Base-by-base conservation (phyloP, 305 asterid species). In the Fraxinus greggii region DNA sequence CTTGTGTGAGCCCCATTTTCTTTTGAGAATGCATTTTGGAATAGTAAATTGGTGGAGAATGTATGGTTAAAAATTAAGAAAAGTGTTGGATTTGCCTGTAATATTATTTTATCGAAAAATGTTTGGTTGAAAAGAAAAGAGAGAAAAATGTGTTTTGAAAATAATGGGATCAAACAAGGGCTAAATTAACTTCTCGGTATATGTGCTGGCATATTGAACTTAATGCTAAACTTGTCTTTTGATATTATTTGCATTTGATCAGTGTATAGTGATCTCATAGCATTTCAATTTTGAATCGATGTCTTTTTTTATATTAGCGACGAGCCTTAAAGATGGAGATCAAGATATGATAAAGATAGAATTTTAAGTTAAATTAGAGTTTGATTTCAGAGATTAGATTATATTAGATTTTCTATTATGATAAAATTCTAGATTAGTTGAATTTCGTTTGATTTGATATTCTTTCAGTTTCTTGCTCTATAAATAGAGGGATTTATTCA, bases 271-370 rank as follows among this genome's bases (percentile, higher is more conserved):
- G 76, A 54, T 77, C 79, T 35, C 67, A 31, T 40, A 21, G 69
- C 48, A 67, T 74, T 38, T 28, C 69, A 72, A 45, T 45, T 72
- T 35, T 23, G 15, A 59, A 59, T 19, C 59, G 23, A 72, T 26
- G 26, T 70, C 67, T 33, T 77, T 56, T 80, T 23, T n/a, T 23
- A 23, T 80, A 69, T 75, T 32, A 80, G 29, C 82, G 76, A 79
- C 77, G 13, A 75, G 69, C 78, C 54, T 80, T 36, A 13, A 42
- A 12, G 54, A 42, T 42, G 54, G 54, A 42, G 54, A 13, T 42
- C 54, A 42, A 42, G 54, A 42, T 42, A 42, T 12, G n/a, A 42
- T 42, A 12, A 42, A 42, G 54, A 42, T 42, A 42, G 54, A 42
- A 13, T 42, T 42, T 42, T 42, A 42, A 42, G 54, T 42, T 13